Conservation (phyloP, 2,329 filamentous ascomycete genomes). For the Ascochyta viciae-villosae region DNA sequence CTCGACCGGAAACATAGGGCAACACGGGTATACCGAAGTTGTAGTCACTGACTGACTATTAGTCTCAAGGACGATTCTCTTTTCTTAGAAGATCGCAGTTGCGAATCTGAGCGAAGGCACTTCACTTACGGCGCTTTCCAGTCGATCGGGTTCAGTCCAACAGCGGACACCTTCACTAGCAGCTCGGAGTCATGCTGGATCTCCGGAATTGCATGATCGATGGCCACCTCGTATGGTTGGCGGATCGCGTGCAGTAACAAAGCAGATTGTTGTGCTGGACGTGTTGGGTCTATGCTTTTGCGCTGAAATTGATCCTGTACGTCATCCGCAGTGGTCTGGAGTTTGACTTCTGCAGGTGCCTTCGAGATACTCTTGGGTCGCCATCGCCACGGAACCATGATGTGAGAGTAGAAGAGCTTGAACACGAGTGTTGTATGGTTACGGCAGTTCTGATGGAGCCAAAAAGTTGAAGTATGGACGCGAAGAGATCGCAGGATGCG, state of each 20-base stretch:
- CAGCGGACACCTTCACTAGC: slow-evolving; percentile 67
- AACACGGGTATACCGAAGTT: slow-evolving; percentile 73
- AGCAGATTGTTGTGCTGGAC: slow-evolving; percentile 52
- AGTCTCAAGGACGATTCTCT: not conserved
- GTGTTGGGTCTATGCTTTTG: not conserved
- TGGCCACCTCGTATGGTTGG: slow-evolving; percentile 58
- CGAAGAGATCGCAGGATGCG: not conserved
- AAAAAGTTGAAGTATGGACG: not conserved
- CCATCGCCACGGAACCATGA: slow-evolving; percentile 23
- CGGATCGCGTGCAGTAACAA: slow-evolving; percentile 59
- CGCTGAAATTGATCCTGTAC: slow-evolving; percentile 20
- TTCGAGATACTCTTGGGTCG: slow-evolving; percentile 23
- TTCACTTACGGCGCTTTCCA: slow-evolving; percentile 72
- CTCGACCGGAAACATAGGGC: slow-evolving; percentile 73
- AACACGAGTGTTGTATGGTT: not conserved
- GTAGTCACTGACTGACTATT: slow-evolving; percentile 62
- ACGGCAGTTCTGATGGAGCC: not conserved
- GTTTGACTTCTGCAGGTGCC: slow-evolving; percentile 4
- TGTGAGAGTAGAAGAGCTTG: not conserved
- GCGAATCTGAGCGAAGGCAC: not conserved
- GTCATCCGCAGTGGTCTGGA: not conserved
- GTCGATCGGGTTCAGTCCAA: slow-evolving; percentile 79
- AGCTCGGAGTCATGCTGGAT: slow-evolving; percentile 60
- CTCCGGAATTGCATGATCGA: slow-evolving; percentile 56
- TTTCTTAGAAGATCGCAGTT: too few species aligned